A percentile compares a stretch with the other conserved stretches of the same genome.
These are phyloP conservation scores for Astrothelium macrocarpum DNA, from an alignment of 495 filamentous ascomycete species.

Conservation along the genomic window DNA sequence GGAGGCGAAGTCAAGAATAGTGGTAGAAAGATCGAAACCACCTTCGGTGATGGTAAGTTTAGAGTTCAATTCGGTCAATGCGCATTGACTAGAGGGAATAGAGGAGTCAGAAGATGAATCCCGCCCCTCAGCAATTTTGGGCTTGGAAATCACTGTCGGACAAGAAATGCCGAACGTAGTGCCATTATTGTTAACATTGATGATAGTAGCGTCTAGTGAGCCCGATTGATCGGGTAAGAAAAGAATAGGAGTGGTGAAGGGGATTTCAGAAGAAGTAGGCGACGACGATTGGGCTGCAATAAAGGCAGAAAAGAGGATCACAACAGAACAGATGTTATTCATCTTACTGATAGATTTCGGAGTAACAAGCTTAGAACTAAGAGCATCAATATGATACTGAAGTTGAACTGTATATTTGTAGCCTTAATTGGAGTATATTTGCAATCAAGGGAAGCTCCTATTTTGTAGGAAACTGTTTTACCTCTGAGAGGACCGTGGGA, in stretches of 20 bases:
- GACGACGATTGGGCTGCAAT: neutral
- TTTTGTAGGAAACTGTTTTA: too few relatives aligned
- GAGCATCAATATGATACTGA: too few relatives aligned
- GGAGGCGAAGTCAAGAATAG: neutral
- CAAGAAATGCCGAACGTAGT: neutral
- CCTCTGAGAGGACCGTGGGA: too few relatives aligned
- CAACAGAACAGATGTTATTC: too few relatives aligned
- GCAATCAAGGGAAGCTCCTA: too few relatives aligned
- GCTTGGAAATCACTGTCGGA: neutral
- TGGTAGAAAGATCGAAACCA: neutral
- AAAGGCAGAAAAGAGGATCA: neutral
- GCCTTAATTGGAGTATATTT: too few relatives aligned
- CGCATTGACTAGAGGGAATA: neutral
- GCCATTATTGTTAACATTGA: neutral
- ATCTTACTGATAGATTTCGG: too few relatives aligned
- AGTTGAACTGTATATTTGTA: too few relatives aligned
- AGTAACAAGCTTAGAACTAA: too few relatives aligned
- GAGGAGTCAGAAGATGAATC: neutral
- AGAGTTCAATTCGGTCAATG: neutral
- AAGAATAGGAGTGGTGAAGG: neutral
- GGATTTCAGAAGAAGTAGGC: neutral
- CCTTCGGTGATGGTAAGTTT: neutral
- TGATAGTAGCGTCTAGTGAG: neutral
- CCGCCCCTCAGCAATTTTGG: neutral
- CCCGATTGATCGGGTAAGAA: neutral